Evolutionary conservation across 2,329 filamentous ascomycete species (phyloP), one percentile per base, ranked within the genome.

Genomic region (Penicillium sp.): DNA sequence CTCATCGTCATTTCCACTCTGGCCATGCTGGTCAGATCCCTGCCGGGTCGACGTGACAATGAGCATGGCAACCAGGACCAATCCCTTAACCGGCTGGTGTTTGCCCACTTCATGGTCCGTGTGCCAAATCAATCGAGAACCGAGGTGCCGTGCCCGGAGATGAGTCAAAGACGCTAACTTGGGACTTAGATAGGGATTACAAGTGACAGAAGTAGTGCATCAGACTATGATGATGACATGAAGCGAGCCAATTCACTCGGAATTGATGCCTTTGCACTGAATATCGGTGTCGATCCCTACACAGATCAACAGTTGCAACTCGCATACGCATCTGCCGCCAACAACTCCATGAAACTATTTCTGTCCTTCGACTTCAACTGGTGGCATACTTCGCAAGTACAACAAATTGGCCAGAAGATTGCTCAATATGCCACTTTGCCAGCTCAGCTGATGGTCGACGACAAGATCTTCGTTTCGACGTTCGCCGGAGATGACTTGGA

Each of bases 291-390:
- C 8, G 81, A 84, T 56, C 54, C 69, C 10, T 76, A 73, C 61
- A 73, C 69, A 20, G 78, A 82, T 52, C 64, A 74, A 17, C 81
- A 84, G 66, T 77, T 84, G 3, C 71, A 67, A 0, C 77, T 75
- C 34, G 82, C 83, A 0, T 84, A 83, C 60, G 71, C 79, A 15
- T 82, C 81, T 0, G 81, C 82, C 2, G 75, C 76, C 12, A 73
- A 72, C 5, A 72, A 75, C 57, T 70, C 72, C 50, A 82, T 85
- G 76, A 83, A 83, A 55, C 80, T 84, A 14, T 84, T 85, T 56
- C 79, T 86, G 60, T 85, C 83, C 1, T 86, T 85, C 61, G 83
- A 85, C 71, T 84, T 83, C 68, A 83, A 83, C 71, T 80, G 79
- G 78, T 82, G 76, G 71, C 58, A 68, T 31, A 67, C 67, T 3